phyloP scores from a whole-genome alignment of 2,329 filamentous ascomycete species.

The Botryosphaeria dothidea region DNA sequence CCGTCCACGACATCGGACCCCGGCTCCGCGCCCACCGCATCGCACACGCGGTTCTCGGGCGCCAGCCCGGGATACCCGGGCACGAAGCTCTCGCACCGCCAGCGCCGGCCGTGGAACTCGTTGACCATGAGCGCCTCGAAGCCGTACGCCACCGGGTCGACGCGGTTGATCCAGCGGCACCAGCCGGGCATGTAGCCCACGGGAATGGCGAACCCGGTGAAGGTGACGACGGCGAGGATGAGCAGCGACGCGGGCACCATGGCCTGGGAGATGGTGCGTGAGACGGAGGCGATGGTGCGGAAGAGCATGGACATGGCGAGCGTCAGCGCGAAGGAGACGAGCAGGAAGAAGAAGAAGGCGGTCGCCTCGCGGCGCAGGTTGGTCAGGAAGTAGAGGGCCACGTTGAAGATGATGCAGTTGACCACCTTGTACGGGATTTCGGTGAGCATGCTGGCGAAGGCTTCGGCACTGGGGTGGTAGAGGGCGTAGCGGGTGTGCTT shows the following conservation, averaged over 20 bases:
- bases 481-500: slow-evolving; percentile 76
- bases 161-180: slow-evolving; percentile 53
- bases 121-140: slow-evolving; percentile 21
- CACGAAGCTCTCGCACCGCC: slow-evolving; percentile 52
- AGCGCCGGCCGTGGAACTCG: slow-evolving; percentile 29
- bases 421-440: slow-evolving; percentile 58
- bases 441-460: slow-evolving; percentile 68
- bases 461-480: slow-evolving; percentile 77
- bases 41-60: slow-evolving; percentile 48
- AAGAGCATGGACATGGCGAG: slow-evolving; percentile 82
- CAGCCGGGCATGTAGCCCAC: slow-evolving; percentile 54
- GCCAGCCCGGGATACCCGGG: slow-evolving; percentile 52
- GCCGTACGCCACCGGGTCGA: slow-evolving; percentile 41
- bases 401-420: slow-evolving; percentile 59
- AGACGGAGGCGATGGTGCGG: slow-evolving; percentile 40
- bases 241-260: slow-evolving; percentile 59
- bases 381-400: slow-evolving; percentile 80
- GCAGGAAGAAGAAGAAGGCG: slow-evolving; percentile 78
- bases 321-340: slow-evolving; percentile 69
- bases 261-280: slow-evolving; percentile 69
- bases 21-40: slow-evolving; percentile 53
- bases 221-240: slow-evolving; percentile 35
- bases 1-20: slow-evolving; percentile 51
- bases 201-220: slow-evolving; percentile 62
- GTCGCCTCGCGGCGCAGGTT: slow-evolving; percentile 70